phyloP scores from a whole-genome alignment of 331 rosid species.

The Malus hybrid region DNA sequence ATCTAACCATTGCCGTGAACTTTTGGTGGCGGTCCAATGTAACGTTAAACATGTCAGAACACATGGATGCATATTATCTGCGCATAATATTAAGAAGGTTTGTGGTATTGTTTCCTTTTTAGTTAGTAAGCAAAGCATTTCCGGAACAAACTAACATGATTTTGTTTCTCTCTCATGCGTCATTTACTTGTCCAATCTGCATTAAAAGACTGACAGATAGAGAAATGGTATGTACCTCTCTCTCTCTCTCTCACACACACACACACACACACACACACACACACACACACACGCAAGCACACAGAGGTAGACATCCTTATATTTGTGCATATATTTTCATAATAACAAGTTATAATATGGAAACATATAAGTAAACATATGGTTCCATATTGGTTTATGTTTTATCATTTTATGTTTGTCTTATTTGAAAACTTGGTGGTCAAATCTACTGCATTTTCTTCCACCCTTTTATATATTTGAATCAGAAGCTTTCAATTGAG shows the following conservation, averaged over 20 bases:
- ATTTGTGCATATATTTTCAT: not conserved
- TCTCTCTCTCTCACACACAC: not conserved
- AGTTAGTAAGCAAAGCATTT: not conserved
- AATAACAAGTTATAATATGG: not conserved
- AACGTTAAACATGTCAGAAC: conserved; percentile 70
- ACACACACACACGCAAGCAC: not conserved
- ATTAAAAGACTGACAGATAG: conserved; percentile 66
- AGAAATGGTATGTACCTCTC: conserved; percentile 65
- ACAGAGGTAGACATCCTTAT: not conserved
- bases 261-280: no score
- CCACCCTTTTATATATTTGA: not conserved
- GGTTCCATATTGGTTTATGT: not conserved
- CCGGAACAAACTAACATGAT: conserved; percentile 32
- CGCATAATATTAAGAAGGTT: conserved; percentile 88
- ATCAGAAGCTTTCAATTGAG: conserved; percentile 9
- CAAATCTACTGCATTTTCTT: not conserved
- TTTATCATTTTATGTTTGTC: not conserved
- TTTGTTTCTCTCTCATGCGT: conserved; percentile 26
- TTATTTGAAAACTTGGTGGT: not conserved
- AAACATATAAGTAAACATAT: not conserved
- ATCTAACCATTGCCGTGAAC: conserved; percentile 87
- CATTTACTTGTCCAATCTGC: conserved; percentile 25
- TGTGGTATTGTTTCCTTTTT: conserved; percentile 19
- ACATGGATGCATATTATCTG: conserved; percentile 86
- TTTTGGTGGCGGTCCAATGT: conserved; percentile 84